phyloP scores from a whole-genome alignment of 2,329 filamentous ascomycete genomes.

The Teratosphaeria nubilosa region DNA sequence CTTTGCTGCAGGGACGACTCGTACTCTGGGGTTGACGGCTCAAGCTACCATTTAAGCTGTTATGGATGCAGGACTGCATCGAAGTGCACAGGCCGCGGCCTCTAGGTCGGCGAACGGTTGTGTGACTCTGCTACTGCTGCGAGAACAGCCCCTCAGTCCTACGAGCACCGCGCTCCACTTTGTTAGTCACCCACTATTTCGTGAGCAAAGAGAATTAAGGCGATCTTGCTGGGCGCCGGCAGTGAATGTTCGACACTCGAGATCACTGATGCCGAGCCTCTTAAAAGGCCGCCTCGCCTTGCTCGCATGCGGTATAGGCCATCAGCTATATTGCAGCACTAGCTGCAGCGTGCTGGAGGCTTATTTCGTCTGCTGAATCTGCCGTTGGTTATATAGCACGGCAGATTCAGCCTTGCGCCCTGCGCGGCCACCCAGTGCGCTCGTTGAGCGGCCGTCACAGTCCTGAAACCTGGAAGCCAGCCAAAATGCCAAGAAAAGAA shows the following conservation, averaged over 20 bases:
- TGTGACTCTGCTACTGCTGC: not conserved
- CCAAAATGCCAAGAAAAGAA: too few species aligned
- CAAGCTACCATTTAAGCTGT: not conserved
- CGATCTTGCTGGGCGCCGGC: not conserved
- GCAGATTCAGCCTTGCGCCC: not conserved
- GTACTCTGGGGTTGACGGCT: not conserved
- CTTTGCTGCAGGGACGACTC: not conserved
- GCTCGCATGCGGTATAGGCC: not conserved
- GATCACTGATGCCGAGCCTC: not conserved
- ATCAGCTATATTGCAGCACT: not conserved
- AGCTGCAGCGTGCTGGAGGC: not conserved
- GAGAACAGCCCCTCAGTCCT: not conserved
- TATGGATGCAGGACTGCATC: not conserved
- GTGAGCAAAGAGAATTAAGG: not conserved
- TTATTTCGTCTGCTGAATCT: too few species aligned
- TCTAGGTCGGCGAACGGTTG: not conserved
- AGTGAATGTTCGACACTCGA: not conserved
- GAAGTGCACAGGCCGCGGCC: not conserved
- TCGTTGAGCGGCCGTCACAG: too few species aligned
- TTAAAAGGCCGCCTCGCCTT: not conserved
- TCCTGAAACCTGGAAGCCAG: too few species aligned
- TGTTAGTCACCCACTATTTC: not conserved
- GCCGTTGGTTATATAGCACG: too few species aligned
- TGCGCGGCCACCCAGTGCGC: too few species aligned
- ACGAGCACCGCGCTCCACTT: not conserved